Evolutionary conservation across 2,329 filamentous ascomycete species (phyloP).

Genomic region (Hypoxylon sp.): DNA sequence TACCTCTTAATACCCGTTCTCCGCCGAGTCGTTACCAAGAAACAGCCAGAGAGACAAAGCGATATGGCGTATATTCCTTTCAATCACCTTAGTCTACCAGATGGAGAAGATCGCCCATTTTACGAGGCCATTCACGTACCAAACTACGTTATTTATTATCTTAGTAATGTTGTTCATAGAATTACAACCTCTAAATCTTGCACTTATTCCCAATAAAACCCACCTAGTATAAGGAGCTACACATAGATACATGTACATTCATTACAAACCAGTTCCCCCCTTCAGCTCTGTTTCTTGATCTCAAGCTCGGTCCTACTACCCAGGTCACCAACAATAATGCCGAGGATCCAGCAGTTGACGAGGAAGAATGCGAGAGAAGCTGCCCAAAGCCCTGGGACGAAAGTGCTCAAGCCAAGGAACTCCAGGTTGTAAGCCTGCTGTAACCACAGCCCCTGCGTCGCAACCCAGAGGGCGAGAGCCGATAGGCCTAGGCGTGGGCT

Average conservation of each 20-base stretch:
- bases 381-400: constrained; percentile 85
- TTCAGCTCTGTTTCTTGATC: constrained; percentile 6
- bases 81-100: too few species aligned
- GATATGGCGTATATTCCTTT: too few species aligned
- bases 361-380: constrained; percentile 84
- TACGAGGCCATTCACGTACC: background rate
- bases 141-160: background rate
- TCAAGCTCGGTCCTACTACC: constrained; percentile 37
- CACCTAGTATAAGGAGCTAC: background rate
- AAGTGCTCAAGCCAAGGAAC: constrained; percentile 85
- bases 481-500: constrained; percentile 72
- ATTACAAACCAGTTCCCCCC: background rate
- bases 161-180: background rate
- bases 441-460: constrained; percentile 81
- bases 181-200: constrained; percentile 5
- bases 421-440: constrained; percentile 83
- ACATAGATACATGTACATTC: constrained; percentile 15
- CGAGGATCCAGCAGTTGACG: constrained; percentile 89
- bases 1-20: too few species aligned
- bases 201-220: background rate
- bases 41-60: too few species aligned
- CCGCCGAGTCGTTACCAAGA: too few species aligned
- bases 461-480: constrained; percentile 80
- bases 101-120: background rate
- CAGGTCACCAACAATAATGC: constrained; percentile 80